Percentiles rank a stretch among this genome's conserved stretches.
Evolutionary conservation across 1,139 yeast species (phyloP).

Genomic region (Diutina ranongensis): DNA sequence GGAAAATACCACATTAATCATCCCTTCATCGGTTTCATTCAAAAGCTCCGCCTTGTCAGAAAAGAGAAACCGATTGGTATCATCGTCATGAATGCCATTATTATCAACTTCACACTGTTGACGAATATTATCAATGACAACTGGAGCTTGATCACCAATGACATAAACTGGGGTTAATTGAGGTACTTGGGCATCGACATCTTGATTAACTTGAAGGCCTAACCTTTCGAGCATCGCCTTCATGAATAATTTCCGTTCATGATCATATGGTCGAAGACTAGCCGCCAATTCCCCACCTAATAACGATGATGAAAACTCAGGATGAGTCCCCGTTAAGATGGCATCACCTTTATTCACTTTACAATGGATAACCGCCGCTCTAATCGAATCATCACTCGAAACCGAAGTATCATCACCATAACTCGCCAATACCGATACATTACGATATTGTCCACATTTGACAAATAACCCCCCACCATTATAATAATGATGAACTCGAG

Average conservation of each 20-base stretch:
- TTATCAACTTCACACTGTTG: background rate
- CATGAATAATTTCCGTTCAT: constrained; percentile 42
- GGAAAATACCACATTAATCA: background rate
- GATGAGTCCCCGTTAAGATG: constrained; percentile 78
- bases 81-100: background rate
- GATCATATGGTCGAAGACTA: constrained; percentile 32
- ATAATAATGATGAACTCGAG: constrained; percentile 33
- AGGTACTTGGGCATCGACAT: constrained; percentile 42
- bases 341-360: constrained; percentile 67
- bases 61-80: background rate
- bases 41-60: background rate
- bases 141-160: background rate
- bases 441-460: constrained; percentile 48
- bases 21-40: background rate
- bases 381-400: constrained; percentile 17
- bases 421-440: constrained; percentile 62
- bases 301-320: constrained; percentile 62
- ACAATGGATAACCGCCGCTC: constrained; percentile 61
- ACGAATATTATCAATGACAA: background rate
- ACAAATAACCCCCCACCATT: constrained; percentile 88
- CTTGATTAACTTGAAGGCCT: constrained; percentile 56
- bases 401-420: constrained; percentile 38
- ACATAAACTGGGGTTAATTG: constrained; percentile 53
- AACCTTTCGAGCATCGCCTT: constrained; percentile 42
- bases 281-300: constrained; percentile 18